These are phyloP conservation scores for Trichodelitschia bisporula DNA, from an alignment of 495 filamentous ascomycete genomes.

Conservation along the genomic window DNA sequence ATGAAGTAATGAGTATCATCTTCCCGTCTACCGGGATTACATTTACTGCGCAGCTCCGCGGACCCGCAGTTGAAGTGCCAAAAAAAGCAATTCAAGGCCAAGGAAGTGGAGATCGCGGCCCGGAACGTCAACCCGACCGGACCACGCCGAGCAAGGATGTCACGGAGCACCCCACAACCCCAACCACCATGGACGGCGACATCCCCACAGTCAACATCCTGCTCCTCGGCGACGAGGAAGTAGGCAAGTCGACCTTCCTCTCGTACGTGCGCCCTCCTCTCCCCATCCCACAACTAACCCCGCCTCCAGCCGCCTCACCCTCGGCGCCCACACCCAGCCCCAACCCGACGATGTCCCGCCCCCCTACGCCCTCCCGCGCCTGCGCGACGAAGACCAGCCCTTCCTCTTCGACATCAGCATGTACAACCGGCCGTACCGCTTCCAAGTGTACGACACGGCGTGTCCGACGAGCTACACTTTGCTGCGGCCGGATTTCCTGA, in stretches of 20 bases:
- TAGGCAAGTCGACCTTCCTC: slow-evolving; percentile 73
- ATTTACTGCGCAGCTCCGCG: too few relatives aligned
- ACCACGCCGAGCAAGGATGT: too few relatives aligned
- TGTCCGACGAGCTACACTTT: slow-evolving; percentile 51
- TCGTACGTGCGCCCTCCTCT: slow-evolving; percentile 32
- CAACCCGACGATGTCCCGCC: slow-evolving; percentile 2
- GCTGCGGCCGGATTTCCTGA: slow-evolving; percentile 42
- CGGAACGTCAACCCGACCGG: too few relatives aligned
- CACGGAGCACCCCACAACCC: too few relatives aligned
- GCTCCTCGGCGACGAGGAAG: slow-evolving; percentile 53
- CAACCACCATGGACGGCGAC: background rate
- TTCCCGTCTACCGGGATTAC: too few relatives aligned
- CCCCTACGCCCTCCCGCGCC: slow-evolving; percentile 22
- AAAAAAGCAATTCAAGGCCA: too few relatives aligned
- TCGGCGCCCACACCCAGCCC: slow-evolving; percentile 8
- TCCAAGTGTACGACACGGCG: slow-evolving; percentile 61
- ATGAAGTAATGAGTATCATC: too few relatives aligned
- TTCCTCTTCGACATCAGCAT: slow-evolving; percentile 56
- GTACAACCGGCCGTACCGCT: slow-evolving; percentile 37
- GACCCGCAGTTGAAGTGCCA: too few relatives aligned
- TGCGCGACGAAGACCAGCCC: slow-evolving; percentile 60
- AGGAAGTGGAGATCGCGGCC: too few relatives aligned
- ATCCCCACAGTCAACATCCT: slow-evolving; percentile 34
- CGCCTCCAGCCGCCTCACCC: slow-evolving; percentile 11
- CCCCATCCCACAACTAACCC: slow-evolving; percentile 1